These are phyloP conservation scores for Pseudoscleropodium purum DNA, from an alignment of 225 moss, liverwort and hornwort genomes.

Conservation along the genomic window DNA sequence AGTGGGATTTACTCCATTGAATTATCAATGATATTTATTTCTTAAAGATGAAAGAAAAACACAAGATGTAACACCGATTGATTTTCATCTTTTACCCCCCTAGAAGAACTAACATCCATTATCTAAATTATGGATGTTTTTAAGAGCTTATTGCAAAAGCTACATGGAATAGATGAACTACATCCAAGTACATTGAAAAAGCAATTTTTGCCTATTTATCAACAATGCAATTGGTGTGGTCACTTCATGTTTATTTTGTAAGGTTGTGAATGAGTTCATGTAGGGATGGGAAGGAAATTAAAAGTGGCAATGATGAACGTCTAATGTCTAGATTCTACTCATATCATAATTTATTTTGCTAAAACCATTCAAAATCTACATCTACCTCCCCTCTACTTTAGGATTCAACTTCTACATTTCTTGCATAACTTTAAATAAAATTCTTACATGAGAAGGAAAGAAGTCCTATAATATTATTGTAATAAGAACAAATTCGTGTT, in stretches of 20 bases:
- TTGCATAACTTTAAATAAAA: background rate
- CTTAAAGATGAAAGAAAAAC: background rate
- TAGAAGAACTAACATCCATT: background rate
- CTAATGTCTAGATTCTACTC: background rate
- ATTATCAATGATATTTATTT: background rate
- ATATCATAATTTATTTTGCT: background rate
- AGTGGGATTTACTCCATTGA: background rate
- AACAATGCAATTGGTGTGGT: rapidly evolving
- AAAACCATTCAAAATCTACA: background rate
- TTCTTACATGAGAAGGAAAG: background rate
- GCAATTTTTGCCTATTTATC: background rate
- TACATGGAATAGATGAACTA: background rate
- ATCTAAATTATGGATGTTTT: background rate
- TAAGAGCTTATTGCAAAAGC: background rate
- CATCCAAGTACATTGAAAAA: background rate
- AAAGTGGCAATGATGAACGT: background rate
- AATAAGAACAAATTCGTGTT: background rate
- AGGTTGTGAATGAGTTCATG: background rate
- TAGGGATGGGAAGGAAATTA: background rate
- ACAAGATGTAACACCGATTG: background rate
- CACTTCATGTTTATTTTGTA: background rate
- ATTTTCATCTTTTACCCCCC: background rate
- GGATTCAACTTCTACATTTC: background rate
- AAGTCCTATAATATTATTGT: background rate
- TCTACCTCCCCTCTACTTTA: rapidly evolving